Conservation (phyloP, 805 yeast species). For the Tetrapisispora nanseiensis region DNA sequence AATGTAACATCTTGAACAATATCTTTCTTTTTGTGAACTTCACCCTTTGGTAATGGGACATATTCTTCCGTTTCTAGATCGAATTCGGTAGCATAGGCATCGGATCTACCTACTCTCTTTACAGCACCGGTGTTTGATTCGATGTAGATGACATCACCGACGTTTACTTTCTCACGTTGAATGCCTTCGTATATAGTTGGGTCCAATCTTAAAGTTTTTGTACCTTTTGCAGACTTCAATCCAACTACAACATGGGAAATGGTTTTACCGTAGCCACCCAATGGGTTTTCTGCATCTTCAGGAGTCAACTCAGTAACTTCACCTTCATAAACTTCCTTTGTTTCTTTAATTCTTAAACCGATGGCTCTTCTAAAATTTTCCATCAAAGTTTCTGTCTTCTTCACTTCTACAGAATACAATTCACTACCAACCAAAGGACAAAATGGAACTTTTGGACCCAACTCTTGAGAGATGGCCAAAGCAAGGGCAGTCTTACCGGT, state of each 20-base stretch:
- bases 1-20: conserved; percentile 95
- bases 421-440: conserved; percentile 96
- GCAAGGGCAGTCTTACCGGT: conserved; percentile 98
- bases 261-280: conserved; percentile 97
- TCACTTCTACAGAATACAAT: conserved; percentile 89
- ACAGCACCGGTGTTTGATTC: conserved; percentile 98
- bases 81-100: conserved; percentile 95
- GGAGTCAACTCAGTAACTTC: conserved; percentile 94
- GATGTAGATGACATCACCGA: conserved; percentile 94
- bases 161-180: conserved; percentile 86
- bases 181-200: conserved; percentile 89
- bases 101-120: conserved; percentile 95
- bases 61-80: conserved; percentile 98
- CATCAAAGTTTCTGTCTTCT: conserved; percentile 92
- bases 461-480: conserved; percentile 86
- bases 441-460: conserved; percentile 95
- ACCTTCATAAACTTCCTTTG: conserved; percentile 96
- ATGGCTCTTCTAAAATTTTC: conserved; percentile 95
- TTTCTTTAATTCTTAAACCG: conserved; percentile 91
- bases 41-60: conserved; percentile 97
- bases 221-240: conserved; percentile 83
- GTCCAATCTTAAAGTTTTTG: conserved; percentile 79
- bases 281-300: conserved; percentile 91
- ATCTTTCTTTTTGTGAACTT: conserved; percentile 95
- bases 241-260: conserved; percentile 92